phyloP scores from a whole-genome alignment of 2,329 filamentous ascomycete species.

The Madurella mycetomatis region DNA sequence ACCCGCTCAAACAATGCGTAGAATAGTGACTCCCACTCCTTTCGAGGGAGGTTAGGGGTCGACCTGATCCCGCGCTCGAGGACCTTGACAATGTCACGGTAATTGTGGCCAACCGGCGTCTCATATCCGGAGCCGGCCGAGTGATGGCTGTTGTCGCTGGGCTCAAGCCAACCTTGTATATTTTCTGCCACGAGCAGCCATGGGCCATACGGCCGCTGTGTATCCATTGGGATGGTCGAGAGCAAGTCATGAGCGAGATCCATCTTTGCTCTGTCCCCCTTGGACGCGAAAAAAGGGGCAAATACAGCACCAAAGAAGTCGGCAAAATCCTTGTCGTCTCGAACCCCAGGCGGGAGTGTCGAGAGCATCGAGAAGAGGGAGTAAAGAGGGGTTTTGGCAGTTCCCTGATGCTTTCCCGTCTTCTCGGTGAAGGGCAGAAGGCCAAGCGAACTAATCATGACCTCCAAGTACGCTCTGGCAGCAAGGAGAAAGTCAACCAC shows the following conservation, averaged over 20 bases:
- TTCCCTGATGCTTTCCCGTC: slow-evolving; percentile 45
- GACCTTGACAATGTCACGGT: slow-evolving; percentile 64
- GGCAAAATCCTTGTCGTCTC: slow-evolving; percentile 43
- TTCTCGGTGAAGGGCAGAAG: slow-evolving; percentile 61
- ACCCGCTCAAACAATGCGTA: slow-evolving; percentile 52
- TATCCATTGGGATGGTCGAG: slow-evolving; percentile 43
- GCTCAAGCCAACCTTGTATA: slow-evolving; percentile 41
- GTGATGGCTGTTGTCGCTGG: slow-evolving; percentile 34
- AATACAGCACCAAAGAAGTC: slow-evolving; percentile 50
- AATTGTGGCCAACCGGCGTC: slow-evolving; percentile 59
- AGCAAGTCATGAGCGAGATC: slow-evolving; percentile 50
- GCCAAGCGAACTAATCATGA: slow-evolving; percentile 50
- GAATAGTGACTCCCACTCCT: slow-evolving; percentile 53
- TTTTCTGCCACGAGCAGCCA: slow-evolving; percentile 50
- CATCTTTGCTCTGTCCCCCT: slow-evolving; percentile 39
- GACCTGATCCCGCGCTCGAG: slow-evolving; percentile 57
- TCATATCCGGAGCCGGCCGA: slow-evolving; percentile 39
- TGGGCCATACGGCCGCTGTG: slow-evolving; percentile 43
- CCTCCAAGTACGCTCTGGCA: slow-evolving; percentile 47
- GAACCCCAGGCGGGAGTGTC: slow-evolving; percentile 42
- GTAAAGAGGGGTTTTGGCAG: slow-evolving; percentile 57
- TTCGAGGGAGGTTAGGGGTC: slow-evolving; percentile 44
- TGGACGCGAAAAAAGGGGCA: slow-evolving; percentile 54
- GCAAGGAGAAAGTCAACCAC: slow-evolving; percentile 50
- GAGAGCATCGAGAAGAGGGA: slow-evolving; percentile 62